A percentile compares a stretch with the other conserved stretches of the same genome.
phyloP scores from a whole-genome alignment of 2,329 filamentous ascomycete species.

The Pyricularia sp. region DNA sequence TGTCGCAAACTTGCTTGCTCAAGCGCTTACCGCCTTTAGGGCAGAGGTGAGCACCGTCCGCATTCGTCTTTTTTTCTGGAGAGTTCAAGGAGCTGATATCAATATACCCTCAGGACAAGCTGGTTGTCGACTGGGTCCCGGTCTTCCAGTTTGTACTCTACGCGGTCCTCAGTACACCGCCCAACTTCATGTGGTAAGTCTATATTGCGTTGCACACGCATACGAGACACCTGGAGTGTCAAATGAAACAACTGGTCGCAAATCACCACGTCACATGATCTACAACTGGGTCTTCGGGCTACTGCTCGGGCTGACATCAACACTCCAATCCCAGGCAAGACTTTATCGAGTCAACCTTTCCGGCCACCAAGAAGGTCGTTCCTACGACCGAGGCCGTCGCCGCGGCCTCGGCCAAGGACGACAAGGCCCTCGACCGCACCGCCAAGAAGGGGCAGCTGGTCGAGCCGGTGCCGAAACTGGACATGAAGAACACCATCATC shows the following conservation, averaged over 20 bases:
- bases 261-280: not conserved
- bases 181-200: slow-evolving; percentile 71
- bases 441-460: slow-evolving; percentile 27
- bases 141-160: slow-evolving; percentile 72
- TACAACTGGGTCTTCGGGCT: not conserved
- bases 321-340: slow-evolving; percentile 46
- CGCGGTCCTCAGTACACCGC: slow-evolving; percentile 63
- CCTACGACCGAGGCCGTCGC: slow-evolving; percentile 27
- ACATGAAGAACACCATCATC: slow-evolving; percentile 52
- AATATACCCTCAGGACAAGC: slow-evolving; percentile 34
- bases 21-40: slow-evolving; percentile 56
- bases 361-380: slow-evolving; percentile 42
- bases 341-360: slow-evolving; percentile 66
- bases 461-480: slow-evolving; percentile 36
- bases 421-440: slow-evolving; percentile 29
- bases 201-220: not conserved
- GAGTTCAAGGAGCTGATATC: not conserved
- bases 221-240: not conserved
- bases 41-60: slow-evolving; percentile 36
- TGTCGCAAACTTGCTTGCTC: slow-evolving; percentile 65
- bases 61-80: slow-evolving; percentile 1
- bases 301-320: not conserved
- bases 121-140: slow-evolving; percentile 55
- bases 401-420: slow-evolving; percentile 28
- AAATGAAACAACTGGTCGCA: not conserved